A percentile compares a stretch with the other conserved stretches of the same genome.
phyloP scores from a whole-genome alignment of 208 protist genomes.

The Acanthamoeba castellanii region DNA sequence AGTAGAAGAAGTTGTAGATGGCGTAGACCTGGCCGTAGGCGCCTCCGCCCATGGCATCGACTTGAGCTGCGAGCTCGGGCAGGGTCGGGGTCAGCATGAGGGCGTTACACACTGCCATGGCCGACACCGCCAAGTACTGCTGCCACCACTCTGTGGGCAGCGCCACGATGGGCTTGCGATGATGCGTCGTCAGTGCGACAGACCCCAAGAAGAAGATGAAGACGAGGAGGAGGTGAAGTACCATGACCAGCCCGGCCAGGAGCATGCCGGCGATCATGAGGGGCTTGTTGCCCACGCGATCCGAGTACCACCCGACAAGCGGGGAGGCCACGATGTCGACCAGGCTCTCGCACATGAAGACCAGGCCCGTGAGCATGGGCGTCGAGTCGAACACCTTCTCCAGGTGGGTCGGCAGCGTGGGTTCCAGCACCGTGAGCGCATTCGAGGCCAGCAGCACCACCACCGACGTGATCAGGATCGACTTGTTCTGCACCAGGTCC shows the following conservation, averaged over 20 bases:
- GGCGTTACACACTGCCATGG: slow-evolving; percentile 1
- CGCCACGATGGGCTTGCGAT: not conserved
- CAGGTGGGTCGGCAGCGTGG: not conserved
- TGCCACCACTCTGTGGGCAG: slow-evolving; percentile 32
- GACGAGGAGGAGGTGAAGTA: not conserved
- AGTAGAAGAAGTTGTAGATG: slow-evolving; percentile 53
- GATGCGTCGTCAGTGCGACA: not conserved
- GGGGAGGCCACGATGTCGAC: slow-evolving; percentile 1
- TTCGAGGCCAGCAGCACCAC: not conserved
- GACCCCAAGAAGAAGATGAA: not conserved
- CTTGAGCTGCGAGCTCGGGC: not conserved
- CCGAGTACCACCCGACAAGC: not conserved
- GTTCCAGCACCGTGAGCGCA: not conserved
- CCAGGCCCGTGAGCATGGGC: not conserved
- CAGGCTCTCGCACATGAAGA: slow-evolving; percentile 37
- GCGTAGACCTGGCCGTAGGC: slow-evolving; percentile 37
- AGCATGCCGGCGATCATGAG: slow-evolving; percentile 19
- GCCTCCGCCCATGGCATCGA: slow-evolving; percentile 10
- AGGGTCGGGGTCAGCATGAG: slow-evolving; percentile 19
- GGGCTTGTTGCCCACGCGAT: slow-evolving; percentile 3
- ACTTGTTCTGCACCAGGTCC: not conserved
- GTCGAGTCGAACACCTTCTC: not conserved
- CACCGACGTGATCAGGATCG: not conserved
- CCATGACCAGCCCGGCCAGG: not conserved
- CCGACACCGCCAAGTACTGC: slow-evolving; percentile 7